Base-by-base conservation (phyloP, 2,329 filamentous ascomycete genomes). In the Pezicula radicicola region DNA sequence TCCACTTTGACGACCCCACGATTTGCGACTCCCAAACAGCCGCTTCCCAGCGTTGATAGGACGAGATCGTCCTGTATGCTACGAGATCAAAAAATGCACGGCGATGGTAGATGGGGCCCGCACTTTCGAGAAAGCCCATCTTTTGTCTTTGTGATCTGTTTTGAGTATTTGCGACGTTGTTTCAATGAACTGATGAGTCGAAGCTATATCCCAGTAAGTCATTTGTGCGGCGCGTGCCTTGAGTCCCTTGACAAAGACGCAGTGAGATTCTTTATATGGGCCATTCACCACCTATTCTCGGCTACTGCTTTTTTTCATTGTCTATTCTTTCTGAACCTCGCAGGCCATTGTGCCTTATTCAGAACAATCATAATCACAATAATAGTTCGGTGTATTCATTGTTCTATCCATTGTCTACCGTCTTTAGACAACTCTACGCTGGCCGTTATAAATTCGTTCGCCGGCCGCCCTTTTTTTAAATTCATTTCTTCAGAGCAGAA, bases 341-440 rank as follows among this genome's bases (percentile, higher is more conserved):
- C 42, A 35, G 30, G 28, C 21, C 45, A 47, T 42, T 50, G 52
- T 53, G 55, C 60, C 58, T 55, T 60, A 54, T 36, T 53, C 42
- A 57, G 41, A 52, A 53, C 50, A 54, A 15, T 52, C 44, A 40
- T 45, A 56, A 16, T 50, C 47, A 57, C 49, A 53, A 54, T 59
- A 52, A 47, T 53, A 30, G 28, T 12, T 4, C 28, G 2, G 28
- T 27, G 51, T 59, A 53, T 58, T 49, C 21, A 53, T 46, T 47
- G 52, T 57, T 35, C 52, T 47, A 52, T 48, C 56, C 50, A 41
- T 51, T 55, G 44, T 13, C 50, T 51, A 43, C 53, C 59, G 48
- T 57, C 54, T 54, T 55, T 50, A 40, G 45, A 44, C 44, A 35
- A 57, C 36, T 61, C 53, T 49, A 56, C 58, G 56, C 59, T 60